A percentile compares a stretch with the other conserved stretches of the same genome.
These are phyloP conservation scores for Xylaria scruposa DNA, from an alignment of 495 filamentous ascomycete species.

Conservation along the genomic window DNA sequence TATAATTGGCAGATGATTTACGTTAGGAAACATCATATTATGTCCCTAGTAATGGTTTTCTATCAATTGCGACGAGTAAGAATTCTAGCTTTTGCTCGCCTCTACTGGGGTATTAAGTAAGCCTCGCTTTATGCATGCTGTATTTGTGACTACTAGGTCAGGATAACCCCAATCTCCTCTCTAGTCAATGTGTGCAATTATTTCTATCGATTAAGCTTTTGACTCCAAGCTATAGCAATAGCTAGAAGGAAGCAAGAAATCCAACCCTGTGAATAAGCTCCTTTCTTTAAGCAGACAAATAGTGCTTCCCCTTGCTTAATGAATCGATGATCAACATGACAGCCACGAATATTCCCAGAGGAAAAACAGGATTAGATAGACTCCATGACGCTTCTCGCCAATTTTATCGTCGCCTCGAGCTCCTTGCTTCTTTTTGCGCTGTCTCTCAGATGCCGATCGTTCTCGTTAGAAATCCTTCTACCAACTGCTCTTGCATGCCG, in stretches of 20 bases:
- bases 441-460: background rate
- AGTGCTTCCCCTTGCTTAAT: background rate
- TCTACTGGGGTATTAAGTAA: conserved; percentile 6
- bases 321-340: background rate
- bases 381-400: background rate
- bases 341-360: background rate
- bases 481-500: background rate
- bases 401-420: conserved; percentile 10
- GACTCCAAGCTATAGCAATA: background rate
- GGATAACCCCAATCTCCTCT: background rate
- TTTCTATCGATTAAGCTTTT: background rate
- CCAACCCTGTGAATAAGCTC: background rate
- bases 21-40: background rate
- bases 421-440: background rate
- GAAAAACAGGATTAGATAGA: conserved; percentile 2
- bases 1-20: background rate
- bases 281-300: background rate
- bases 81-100: background rate
- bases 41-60: background rate
- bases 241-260: background rate
- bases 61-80: background rate
- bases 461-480: background rate
- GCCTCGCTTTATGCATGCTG: conserved; percentile 6
- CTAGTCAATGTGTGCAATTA: background rate
- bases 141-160: background rate